These are phyloP conservation scores for Penicillium cataractarum DNA, from an alignment of 495 filamentous ascomycete genomes.

Conservation along the genomic window DNA sequence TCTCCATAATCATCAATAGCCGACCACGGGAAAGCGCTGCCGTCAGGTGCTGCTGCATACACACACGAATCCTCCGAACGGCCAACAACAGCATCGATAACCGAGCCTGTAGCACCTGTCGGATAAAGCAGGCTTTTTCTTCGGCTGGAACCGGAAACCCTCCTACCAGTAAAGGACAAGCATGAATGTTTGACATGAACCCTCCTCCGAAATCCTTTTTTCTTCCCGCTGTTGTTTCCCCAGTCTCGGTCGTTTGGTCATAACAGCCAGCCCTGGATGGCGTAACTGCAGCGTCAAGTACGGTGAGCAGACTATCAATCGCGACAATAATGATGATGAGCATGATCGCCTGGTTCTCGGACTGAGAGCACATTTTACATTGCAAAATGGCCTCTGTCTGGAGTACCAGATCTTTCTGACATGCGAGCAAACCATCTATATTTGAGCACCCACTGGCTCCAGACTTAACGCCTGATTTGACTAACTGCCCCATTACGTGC, in stretches of 20 bases:
- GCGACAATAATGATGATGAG: conserved; percentile 40
- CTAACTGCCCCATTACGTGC: conserved; percentile 16
- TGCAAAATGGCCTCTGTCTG: conserved; percentile 37
- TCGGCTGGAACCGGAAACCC: conserved; percentile 36
- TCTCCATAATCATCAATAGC: conserved; percentile 44
- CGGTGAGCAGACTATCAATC: conserved; percentile 39
- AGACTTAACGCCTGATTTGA: conserved; percentile 7
- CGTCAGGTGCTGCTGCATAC: conserved; percentile 32
- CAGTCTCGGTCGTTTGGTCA: background rate
- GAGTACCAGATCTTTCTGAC: conserved; percentile 34
- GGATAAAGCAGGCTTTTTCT: conserved; percentile 38
- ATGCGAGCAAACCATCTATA: conserved; percentile 38
- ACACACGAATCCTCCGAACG: conserved; percentile 33
- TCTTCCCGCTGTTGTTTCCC: background rate
- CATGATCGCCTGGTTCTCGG: conserved; percentile 32
- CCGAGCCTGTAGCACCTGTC: conserved; percentile 35
- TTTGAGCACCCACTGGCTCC: conserved; percentile 17
- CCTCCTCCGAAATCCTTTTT: background rate
- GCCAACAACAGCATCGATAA: conserved; percentile 33
- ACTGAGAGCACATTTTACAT: conserved; percentile 34
- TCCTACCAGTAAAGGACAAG: conserved; percentile 37
- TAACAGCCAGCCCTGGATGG: background rate
- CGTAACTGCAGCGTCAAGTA: conserved; percentile 31
- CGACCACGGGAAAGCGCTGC: conserved; percentile 29
- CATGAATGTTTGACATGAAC: conserved; percentile 31